Percentiles rank a stretch among this genome's conserved stretches.
Evolutionary conservation across 2,329 filamentous ascomycete genomes (phyloP).

Genomic region (Arachnomyces sp.): DNA sequence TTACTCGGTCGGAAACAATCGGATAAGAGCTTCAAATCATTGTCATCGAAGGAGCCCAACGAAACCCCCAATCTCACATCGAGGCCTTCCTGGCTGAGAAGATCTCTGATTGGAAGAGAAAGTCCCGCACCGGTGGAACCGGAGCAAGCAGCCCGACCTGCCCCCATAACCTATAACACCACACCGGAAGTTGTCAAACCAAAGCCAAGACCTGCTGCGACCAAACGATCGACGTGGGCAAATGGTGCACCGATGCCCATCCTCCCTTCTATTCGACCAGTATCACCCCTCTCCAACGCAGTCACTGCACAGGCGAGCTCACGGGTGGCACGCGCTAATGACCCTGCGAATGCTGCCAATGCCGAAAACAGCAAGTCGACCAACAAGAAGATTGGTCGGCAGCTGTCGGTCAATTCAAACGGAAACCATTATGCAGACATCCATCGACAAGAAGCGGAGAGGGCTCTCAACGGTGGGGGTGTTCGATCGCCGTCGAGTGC

Average conservation of each 20-base stretch:
- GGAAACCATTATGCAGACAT: constrained; percentile 88
- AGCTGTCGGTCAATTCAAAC: constrained; percentile 83
- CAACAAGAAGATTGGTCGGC: constrained; percentile 86
- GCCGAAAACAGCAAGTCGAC: constrained; percentile 49
- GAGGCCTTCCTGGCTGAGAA: constrained; percentile 89
- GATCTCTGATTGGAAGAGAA: constrained; percentile 79
- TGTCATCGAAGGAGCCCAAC: constrained; percentile 51
- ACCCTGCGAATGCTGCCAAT: constrained; percentile 26
- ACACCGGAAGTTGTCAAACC: constrained; percentile 33
- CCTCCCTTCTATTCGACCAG: constrained; percentile 83
- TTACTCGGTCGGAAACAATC: constrained; percentile 86
- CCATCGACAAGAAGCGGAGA: constrained; percentile 84
- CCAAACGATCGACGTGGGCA: constrained; percentile 88
- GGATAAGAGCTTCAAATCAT: constrained; percentile 58
- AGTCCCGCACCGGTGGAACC: constrained; percentile 51
- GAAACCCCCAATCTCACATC: constrained; percentile 55
- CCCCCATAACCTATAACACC: constrained; percentile 19
- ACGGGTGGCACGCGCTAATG: constrained; percentile 48
- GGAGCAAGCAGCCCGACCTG: constrained; percentile 29
- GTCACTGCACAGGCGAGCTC: constrained; percentile 82
- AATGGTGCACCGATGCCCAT: constrained; percentile 90
- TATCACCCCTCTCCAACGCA: constrained; percentile 91
- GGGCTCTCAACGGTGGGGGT: constrained; percentile 72
- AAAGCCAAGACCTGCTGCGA: constrained; percentile 51
- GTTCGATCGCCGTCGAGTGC: constrained; percentile 67